A percentile compares a stretch with the other conserved stretches of the same genome.
Conservation (phyloP, 2,329 filamentous ascomycete genomes). For the Fusarium sp. region DNA sequence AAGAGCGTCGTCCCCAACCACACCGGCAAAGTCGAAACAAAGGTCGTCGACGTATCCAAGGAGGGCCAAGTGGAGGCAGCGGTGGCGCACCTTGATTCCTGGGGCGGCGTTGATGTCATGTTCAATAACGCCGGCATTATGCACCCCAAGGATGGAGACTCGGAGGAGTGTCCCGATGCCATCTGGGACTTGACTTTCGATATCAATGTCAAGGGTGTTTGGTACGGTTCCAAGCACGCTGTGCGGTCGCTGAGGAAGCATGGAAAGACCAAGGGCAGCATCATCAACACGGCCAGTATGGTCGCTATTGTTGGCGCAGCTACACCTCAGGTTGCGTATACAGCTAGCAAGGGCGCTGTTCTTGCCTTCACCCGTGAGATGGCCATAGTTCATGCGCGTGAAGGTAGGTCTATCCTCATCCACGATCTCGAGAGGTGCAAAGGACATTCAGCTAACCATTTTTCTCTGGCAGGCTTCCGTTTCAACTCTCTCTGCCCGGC, state of each 20-base stretch:
- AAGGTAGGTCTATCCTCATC: not conserved
- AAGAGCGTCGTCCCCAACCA: slow-evolving; percentile 72
- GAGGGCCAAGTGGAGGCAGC: slow-evolving; percentile 80
- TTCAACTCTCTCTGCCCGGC: not conserved
- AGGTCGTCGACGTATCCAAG: slow-evolving; percentile 80
- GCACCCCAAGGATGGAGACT: slow-evolving; percentile 83
- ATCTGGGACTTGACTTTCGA: slow-evolving; percentile 93
- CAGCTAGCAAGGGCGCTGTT: slow-evolving; percentile 81
- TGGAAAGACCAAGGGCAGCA: slow-evolving; percentile 75
- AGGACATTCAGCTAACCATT: not conserved
- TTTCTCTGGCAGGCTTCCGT: not conserved
- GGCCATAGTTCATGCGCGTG: not conserved
- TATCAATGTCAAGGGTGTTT: slow-evolving; percentile 96
- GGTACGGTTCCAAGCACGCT: slow-evolving; percentile 92
- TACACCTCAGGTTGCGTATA: slow-evolving; percentile 80
- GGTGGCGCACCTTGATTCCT: slow-evolving; percentile 79
- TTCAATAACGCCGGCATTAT: slow-evolving; percentile 99
- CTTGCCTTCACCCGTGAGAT: not conserved
- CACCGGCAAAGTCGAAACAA: not conserved
- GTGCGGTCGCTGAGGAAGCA: slow-evolving; percentile 82
- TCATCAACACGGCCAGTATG: slow-evolving; percentile 81
- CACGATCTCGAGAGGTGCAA: not conserved
- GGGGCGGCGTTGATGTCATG: slow-evolving; percentile 88
- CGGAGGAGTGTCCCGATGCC: slow-evolving; percentile 82
- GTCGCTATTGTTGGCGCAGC: slow-evolving; percentile 79